Conservation (phyloP, 2,329 filamentous ascomycete genomes). For the Aspergillus puulaauensis region DNA sequence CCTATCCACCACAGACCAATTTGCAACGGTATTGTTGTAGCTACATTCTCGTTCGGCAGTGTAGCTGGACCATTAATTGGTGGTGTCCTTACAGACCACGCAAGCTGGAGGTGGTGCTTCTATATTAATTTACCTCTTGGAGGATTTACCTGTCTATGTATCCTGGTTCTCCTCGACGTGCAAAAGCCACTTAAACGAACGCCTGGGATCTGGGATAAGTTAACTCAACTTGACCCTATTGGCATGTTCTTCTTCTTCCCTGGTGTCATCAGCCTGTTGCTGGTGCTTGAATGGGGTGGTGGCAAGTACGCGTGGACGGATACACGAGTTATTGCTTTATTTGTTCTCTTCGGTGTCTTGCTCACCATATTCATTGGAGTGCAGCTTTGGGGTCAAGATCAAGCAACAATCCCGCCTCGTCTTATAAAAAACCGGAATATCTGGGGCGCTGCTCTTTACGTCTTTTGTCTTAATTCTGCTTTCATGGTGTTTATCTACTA, state of each 20-base stretch:
- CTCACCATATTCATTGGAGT: constrained; percentile 20
- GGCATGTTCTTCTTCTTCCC: constrained; percentile 53
- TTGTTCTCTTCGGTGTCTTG: constrained; percentile 50
- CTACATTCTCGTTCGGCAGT: too few species aligned
- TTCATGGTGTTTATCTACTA: constrained; percentile 16
- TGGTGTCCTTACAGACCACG: too few species aligned
- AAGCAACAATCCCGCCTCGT: constrained; percentile 11
- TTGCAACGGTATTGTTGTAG: too few species aligned
- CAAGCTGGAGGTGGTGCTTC: too few species aligned
- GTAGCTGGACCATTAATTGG: too few species aligned
- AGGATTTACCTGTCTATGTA: too few species aligned
- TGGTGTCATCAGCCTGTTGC: constrained; percentile 52
- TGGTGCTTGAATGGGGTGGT: constrained; percentile 60
- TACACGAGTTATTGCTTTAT: constrained; percentile 51
- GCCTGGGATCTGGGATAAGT: too few species aligned
- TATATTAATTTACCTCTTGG: too few species aligned
- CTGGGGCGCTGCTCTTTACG: background rate
- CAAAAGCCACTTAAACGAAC: too few species aligned
- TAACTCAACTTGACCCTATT: constrained; percentile 38
- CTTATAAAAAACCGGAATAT: constrained; percentile 12
- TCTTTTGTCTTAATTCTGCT: constrained; percentile 1
- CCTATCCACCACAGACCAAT: too few species aligned
- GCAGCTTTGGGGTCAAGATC: constrained; percentile 5
- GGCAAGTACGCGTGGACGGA: constrained; percentile 52
- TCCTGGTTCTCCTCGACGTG: too few species aligned